A percentile compares a stretch with the other conserved stretches of the same genome.
These are phyloP conservation scores for Trichosporon ovoides DNA, from an alignment of 1,284 basidiomycete species.

Conservation along the genomic window DNA sequence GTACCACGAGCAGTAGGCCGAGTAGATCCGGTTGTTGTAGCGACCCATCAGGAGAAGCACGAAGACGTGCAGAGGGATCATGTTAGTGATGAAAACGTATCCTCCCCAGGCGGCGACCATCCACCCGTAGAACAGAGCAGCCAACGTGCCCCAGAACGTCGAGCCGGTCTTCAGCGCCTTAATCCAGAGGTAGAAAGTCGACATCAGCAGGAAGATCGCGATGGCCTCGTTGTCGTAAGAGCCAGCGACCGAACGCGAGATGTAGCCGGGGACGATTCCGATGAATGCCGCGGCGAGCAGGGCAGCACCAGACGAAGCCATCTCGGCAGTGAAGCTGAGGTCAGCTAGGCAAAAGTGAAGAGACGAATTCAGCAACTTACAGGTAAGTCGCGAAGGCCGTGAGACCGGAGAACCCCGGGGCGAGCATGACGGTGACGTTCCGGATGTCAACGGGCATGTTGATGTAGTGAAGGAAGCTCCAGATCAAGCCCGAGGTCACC, in stretches of 20 bases:
- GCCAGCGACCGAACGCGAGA: conserved; percentile 96
- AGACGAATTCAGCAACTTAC: conserved; percentile 51
- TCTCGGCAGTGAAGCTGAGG: conserved; percentile 80
- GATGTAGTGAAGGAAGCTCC: conserved; percentile 78
- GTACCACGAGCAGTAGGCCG: conserved; percentile 96
- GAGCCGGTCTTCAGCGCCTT: conserved; percentile 92
- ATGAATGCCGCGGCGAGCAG: conserved; percentile 98
- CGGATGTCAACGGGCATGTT: conserved; percentile 96
- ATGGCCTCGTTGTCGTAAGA: conserved; percentile 99
- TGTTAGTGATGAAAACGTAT: conserved; percentile 99
- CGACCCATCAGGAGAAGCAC: conserved; percentile 96
- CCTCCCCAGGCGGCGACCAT: conserved; percentile 99
- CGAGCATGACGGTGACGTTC: conserved; percentile 94
- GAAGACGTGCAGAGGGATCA: conserved; percentile 94
- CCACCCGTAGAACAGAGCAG: conserved; percentile 98
- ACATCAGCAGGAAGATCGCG: conserved; percentile 99
- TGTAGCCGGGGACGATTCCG: conserved; percentile 92
- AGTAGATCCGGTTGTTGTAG: conserved; percentile 85
- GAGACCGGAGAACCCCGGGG: conserved; percentile 91
- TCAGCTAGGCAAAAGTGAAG: not conserved
- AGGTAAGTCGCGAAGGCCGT: conserved; percentile 98
- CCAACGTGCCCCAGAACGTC: conserved; percentile 80
- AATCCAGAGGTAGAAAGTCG: conserved; percentile 97
- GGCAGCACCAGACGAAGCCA: conserved; percentile 90
- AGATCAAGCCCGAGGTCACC: conserved; percentile 95